Evolutionary conservation across 768 basidiomycete species (phyloP), one percentile per base, ranked within the genome.

Genomic region (Podaxis pistillaris): DNA sequence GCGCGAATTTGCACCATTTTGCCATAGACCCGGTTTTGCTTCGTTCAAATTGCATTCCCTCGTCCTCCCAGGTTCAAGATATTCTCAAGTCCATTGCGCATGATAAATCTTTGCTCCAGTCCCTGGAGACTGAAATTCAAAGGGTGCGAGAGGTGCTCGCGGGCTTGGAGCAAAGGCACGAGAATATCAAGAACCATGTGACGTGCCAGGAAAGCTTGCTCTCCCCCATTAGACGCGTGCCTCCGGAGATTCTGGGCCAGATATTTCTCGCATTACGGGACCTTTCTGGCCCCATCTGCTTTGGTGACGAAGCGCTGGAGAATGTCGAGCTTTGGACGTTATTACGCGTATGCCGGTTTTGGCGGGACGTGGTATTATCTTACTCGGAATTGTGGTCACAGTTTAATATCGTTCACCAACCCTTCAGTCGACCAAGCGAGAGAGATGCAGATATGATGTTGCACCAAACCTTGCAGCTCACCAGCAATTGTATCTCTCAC

Each of bases 201-300:
- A 61, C 65, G 15, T 66, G 44, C 54, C 68, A 46, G 59, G 63
- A 40, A 57, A 62, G 40, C 40, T 61, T 60, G 28, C 62, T 66
- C 49, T 61, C 67, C 59, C 40, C 55, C 26, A 63, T 67, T 40
- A 56, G 65, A 38, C 64, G 65, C 12, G 41, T 71, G 9, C 68
- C 70, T 1, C 62, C 60, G 26, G 68, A 71, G 26, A 64, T 69
- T 26, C 58, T 71, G 24, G 64, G 64, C 36, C 67, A 68, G 51
- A 68, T 71, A 53, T 71, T 71, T 56, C 26, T 68, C 3, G 40
- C 56, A 51, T 4, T 64, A 17, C 36, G 49, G 15, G 49, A 51
- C 26, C 12, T 59, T 17, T 59, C 50, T 1, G 22, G 17, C 12
- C 19, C 49, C 22, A 41, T 51, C 6, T 59, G 58, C 24, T 59